These are phyloP conservation scores for Berberis thunbergii DNA, from an alignment of 164 flowering plant genomes.

Conservation along the genomic window DNA sequence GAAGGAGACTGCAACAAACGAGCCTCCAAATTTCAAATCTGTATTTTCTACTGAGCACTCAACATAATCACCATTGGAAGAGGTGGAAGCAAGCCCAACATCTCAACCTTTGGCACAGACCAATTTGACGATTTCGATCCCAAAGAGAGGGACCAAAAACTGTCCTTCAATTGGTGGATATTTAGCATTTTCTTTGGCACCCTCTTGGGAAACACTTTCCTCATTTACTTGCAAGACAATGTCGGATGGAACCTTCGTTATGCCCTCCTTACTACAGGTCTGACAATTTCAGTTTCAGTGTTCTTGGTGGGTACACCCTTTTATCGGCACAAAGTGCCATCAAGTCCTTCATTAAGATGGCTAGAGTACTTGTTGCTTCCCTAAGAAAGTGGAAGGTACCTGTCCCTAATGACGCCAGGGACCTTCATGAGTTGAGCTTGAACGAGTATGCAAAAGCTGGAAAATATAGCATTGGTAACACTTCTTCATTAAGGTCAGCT, in stretches of 20 bases:
- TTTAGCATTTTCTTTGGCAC: background rate
- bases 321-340: background rate
- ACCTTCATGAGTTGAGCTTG: too few relatives aligned
- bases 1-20: background rate
- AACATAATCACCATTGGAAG: background rate
- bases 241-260: background rate
- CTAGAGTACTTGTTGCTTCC: background rate
- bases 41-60: background rate
- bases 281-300: background rate
- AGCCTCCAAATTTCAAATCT: background rate
- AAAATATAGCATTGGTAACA: too few relatives aligned
- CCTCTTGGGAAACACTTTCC: background rate
- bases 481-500: too few relatives aligned
- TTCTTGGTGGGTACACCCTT: background rate
- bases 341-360: background rate
- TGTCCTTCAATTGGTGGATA: background rate
- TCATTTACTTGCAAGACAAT: slow-evolving; percentile 1
- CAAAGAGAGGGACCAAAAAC: background rate
- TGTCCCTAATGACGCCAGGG: too few relatives aligned
- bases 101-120: too few relatives aligned
- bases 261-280: background rate
- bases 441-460: background rate
- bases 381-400: background rate
- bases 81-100: background rate
- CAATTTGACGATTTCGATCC: background rate